phyloP scores from a whole-genome alignment of 2,329 filamentous ascomycete genomes.

The Alternaria viburni region DNA sequence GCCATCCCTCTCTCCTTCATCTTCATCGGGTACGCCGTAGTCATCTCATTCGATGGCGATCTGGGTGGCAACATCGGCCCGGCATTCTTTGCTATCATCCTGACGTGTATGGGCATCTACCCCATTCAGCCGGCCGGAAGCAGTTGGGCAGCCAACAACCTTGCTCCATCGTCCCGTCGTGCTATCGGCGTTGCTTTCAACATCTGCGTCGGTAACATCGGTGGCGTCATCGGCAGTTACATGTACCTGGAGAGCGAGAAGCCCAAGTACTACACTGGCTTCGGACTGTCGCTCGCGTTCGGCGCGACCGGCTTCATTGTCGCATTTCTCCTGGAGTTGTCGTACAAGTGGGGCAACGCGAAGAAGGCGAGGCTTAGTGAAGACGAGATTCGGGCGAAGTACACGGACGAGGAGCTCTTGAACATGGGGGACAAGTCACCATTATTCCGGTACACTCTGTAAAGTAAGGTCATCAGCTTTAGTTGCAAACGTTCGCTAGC shows the following conservation, averaged over 20 bases:
- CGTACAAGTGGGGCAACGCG: conserved; percentile 6
- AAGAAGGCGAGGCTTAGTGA: conserved; percentile 44
- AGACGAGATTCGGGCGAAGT: conserved; percentile 44
- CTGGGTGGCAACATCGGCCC: conserved; percentile 51
- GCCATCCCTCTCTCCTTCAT: conserved; percentile 44
- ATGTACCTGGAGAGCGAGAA: conserved; percentile 47
- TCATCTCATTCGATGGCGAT: conserved; percentile 50
- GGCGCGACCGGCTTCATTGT: conserved; percentile 20
- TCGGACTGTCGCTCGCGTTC: conserved; percentile 37
- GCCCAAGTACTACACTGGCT: conserved; percentile 47
- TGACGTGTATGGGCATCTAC: conserved; percentile 52
- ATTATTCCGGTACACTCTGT: conserved; percentile 46
- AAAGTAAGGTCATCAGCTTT: background rate
- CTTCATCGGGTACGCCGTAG: conserved; percentile 34
- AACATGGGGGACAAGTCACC: conserved; percentile 51
- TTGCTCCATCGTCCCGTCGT: conserved; percentile 37
- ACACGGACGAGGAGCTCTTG: conserved; percentile 47
- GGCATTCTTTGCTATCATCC: conserved; percentile 54
- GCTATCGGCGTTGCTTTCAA: conserved; percentile 41
- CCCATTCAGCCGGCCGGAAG: conserved; percentile 39
- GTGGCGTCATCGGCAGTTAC: conserved; percentile 41
- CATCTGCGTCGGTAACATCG: conserved; percentile 37
- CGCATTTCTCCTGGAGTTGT: conserved; percentile 30
- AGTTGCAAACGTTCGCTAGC: background rate
- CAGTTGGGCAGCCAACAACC: conserved; percentile 41